These are phyloP conservation scores for Jatropha multifida DNA, from an alignment of 441 rosid genomes.

Conservation along the genomic window DNA sequence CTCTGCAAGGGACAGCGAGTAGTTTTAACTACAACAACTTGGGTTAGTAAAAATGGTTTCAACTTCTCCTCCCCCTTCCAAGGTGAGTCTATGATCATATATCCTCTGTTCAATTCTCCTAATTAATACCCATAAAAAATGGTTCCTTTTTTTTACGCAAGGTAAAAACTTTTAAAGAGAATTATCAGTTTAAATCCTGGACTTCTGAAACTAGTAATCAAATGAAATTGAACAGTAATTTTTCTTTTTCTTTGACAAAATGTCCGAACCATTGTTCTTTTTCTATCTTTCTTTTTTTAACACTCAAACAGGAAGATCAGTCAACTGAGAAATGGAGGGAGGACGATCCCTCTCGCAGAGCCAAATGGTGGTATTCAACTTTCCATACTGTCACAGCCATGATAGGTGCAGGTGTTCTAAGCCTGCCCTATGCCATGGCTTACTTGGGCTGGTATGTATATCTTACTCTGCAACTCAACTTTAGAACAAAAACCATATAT, in stretches of 20 bases:
- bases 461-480: background rate
- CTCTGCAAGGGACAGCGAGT: background rate
- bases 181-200: too few relatives aligned
- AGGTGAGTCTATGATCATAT: conserved; percentile 32
- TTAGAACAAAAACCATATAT: background rate
- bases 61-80: conserved; percentile 48
- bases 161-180: too few relatives aligned
- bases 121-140: too few relatives aligned
- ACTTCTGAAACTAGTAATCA: too few relatives aligned
- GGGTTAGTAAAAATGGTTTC: conserved; percentile 50
- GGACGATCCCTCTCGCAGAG: conserved; percentile 57
- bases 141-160: too few relatives aligned
- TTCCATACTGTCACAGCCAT: conserved; percentile 93
- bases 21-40: background rate
- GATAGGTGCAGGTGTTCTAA: conserved; percentile 98
- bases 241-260: background rate
- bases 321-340: conserved; percentile 59
- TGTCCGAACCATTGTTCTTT: background rate
- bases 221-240: too few relatives aligned
- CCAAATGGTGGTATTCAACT: conserved; percentile 97
- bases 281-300: background rate
- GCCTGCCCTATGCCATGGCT: conserved; percentile 95
- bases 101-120: background rate
- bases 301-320: conserved; percentile 44
- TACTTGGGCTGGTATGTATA: conserved; percentile 78